Evolutionary conservation across 768 basidiomycete species (phyloP), one percentile per base, ranked within the genome.

Genomic region (Leccinum imitatum): DNA sequence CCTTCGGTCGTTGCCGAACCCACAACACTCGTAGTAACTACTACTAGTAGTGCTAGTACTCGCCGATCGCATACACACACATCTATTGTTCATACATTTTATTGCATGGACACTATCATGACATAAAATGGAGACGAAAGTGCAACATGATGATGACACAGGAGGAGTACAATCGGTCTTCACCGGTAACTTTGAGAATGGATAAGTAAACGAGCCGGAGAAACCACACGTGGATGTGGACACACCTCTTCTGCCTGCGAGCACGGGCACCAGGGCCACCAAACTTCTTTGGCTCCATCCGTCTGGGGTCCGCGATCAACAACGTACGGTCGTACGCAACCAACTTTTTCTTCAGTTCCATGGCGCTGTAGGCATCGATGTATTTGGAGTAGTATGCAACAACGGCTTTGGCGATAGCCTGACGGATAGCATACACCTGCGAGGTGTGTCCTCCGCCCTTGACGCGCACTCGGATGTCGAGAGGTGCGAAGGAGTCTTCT

Each of bases 371-470:
- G 64, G 97, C 97, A 74, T 99, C 97, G 75, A 94, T 83, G 82
- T 98, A 98, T 80, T 98, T 99, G 79, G 94, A 91, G 77, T 96
- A 95, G 84, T 93, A 98, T 54, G 97, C 97, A 69, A 99, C 91
- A 65, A 98, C 78, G 61, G 96, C 97, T 81, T 97, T 98, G 67
- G 93, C 90, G 71, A 99, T 96, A 41, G 97, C 97, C 82, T 99
- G 97, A 64, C 97, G 93, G 75, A 98, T 93, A 64, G 97, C 97
- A 79, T 98, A 99, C 64, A 99, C 84, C 78, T 99, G 96, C 57
- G 96, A 96, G 61, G 94, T 95, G 83, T 98, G 97, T 78, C 97
- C 97, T 84, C 97, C 97, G 75, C 97, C 97, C 78, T 95, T 95
- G 67, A 97, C 96, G 54, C 95, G 93, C 57, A 98, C 92, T 67